Percentiles rank a stretch among this genome's conserved stretches.
Conservation (phyloP, 192 early-diverging fungal species). For the Rhizophagus clarus region DNA sequence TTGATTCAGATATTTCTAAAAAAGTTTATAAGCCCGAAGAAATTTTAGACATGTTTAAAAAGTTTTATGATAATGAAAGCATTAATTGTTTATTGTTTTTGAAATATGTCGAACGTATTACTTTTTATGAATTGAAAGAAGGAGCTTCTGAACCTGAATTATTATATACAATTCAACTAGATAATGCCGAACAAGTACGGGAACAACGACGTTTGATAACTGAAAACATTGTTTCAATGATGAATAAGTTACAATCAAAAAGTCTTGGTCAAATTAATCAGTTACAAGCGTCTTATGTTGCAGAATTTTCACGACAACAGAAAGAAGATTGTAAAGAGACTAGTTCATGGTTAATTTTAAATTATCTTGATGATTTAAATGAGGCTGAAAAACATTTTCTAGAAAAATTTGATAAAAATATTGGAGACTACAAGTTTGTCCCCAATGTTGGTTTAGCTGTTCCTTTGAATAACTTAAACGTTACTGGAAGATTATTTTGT, state of each 20-base stretch:
- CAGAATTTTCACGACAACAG: background rate
- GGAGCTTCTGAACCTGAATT: background rate
- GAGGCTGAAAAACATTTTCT: constrained; percentile 15
- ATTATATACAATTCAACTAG: constrained; percentile 35
- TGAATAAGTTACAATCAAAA: constrained; percentile 1
- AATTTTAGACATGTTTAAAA: constrained; percentile 37
- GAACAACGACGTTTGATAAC: constrained; percentile 7
- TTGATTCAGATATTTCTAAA: constrained; percentile 32
- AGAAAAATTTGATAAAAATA: constrained; percentile 7
- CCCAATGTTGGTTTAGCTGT: constrained; percentile 46
- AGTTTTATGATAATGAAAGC: constrained; percentile 33
- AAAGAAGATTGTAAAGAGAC: background rate
- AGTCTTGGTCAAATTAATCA: background rate
- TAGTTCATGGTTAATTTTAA: constrained; percentile 32
- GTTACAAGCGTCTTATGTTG: constrained; percentile 16
- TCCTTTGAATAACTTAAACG: background rate
- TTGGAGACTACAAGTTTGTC: constrained; percentile 25
- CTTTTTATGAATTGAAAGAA: constrained; percentile 38
- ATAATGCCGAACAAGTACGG: constrained; percentile 33
- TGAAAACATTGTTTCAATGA: constrained; percentile 8
- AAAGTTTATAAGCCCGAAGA: constrained; percentile 29
- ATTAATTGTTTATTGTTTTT: constrained; percentile 39
- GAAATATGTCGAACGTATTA: constrained; percentile 37
- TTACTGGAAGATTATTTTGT: constrained; percentile 38
- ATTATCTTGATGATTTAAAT: constrained; percentile 31